Conservation (phyloP, 192 early-diverging fungal species). For the Entomortierella chlamydospora region DNA sequence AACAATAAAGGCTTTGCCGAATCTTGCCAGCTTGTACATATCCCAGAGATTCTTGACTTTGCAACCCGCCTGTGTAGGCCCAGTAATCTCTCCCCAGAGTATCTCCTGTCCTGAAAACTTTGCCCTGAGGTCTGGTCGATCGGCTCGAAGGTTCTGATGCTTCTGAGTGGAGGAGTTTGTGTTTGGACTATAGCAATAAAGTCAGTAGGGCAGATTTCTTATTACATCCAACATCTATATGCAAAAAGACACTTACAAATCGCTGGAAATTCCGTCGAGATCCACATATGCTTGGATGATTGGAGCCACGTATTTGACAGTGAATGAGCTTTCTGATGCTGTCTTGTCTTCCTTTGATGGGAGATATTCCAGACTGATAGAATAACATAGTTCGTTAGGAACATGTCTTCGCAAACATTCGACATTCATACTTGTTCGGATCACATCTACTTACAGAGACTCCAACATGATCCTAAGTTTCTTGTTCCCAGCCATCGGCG, state of each 20-base stretch:
- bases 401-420: neutral
- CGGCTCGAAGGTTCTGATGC: conserved; percentile 4
- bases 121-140: conserved; percentile 15
- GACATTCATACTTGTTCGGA: neutral
- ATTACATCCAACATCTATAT: neutral
- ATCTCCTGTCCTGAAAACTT: neutral
- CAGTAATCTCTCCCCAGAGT: conserved; percentile 7
- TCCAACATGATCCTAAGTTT: conserved; percentile 3
- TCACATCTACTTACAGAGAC: conserved; percentile 2
- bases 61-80: conserved; percentile 7
- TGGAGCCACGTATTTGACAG: conserved; percentile 14
- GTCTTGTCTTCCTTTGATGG: conserved; percentile 7
- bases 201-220: neutral
- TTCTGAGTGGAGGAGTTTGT: conserved; percentile 17
- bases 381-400: conserved; percentile 2
- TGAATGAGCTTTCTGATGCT: conserved; percentile 14
- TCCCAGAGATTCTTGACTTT: conserved; percentile 27
- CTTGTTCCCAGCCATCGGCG: conserved; percentile 7
- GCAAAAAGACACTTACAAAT: conserved; percentile 20
- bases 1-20: conserved; percentile 20
- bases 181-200: conserved; percentile 16
- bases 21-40: conserved; percentile 11
- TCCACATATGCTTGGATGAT: conserved; percentile 21
- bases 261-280: neutral
- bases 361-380: conserved; percentile 9